A percentile compares a stretch with the other conserved stretches of the same genome.
phyloP scores from a whole-genome alignment of 2,329 filamentous ascomycete genomes.

The Penicillium oxalicum region DNA sequence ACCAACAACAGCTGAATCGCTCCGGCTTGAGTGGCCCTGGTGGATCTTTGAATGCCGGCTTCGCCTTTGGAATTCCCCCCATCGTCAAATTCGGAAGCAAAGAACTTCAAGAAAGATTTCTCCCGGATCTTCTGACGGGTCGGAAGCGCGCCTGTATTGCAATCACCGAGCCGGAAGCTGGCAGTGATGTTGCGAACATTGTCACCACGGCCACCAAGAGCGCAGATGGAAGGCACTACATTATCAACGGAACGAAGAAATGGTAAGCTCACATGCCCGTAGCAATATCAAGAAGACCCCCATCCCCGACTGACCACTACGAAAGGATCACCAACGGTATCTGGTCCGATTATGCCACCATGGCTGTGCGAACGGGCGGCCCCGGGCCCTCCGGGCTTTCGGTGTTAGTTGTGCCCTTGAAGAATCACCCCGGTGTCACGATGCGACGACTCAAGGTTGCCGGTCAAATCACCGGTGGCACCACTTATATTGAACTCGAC shows the following conservation, averaged over 20 bases:
- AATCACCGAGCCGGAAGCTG: slow-evolving; percentile 71
- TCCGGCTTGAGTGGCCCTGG: slow-evolving; percentile 59
- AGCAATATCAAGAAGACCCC: neutral
- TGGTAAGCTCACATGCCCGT: slow-evolving; percentile 43
- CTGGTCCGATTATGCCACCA: slow-evolving; percentile 61
- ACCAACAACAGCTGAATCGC: slow-evolving; percentile 50
- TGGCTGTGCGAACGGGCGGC: slow-evolving; percentile 69
- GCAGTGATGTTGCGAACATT: slow-evolving; percentile 68
- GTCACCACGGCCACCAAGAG: slow-evolving; percentile 60
- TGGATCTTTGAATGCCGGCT: slow-evolving; percentile 62
- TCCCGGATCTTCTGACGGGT: slow-evolving; percentile 63
- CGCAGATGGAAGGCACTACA: slow-evolving; percentile 59
- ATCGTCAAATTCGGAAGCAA: slow-evolving; percentile 62
- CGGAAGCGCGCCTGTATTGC: slow-evolving; percentile 66
- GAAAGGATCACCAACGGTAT: slow-evolving; percentile 63
- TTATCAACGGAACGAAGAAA: slow-evolving; percentile 72
- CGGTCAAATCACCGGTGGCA: slow-evolving; percentile 61
- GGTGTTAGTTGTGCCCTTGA: slow-evolving; percentile 65
- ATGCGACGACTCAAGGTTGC: slow-evolving; percentile 63
- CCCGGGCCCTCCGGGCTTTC: slow-evolving; percentile 59
- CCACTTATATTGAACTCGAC: slow-evolving; percentile 70
- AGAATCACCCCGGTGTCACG: slow-evolving; percentile 58
- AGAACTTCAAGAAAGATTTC: slow-evolving; percentile 58
- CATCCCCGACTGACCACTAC: too few species aligned
- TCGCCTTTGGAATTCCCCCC: slow-evolving; percentile 66